phyloP scores from a whole-genome alignment of 2,329 filamentous ascomycete species.

The Fusarium citri region DNA sequence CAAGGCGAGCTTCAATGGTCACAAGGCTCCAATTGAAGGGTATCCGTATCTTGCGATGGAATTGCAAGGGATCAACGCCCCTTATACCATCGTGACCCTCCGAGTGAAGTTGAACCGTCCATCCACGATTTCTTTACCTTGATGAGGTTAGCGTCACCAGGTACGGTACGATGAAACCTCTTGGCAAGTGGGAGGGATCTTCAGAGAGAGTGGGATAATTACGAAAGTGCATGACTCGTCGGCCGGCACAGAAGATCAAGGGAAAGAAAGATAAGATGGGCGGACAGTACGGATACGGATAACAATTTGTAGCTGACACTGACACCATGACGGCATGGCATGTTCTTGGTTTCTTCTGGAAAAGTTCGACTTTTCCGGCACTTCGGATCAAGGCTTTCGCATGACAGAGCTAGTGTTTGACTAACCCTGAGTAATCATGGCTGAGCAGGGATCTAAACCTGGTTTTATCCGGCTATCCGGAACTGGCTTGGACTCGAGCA shows the following conservation, averaged over 20 bases:
- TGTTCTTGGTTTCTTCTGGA: background rate
- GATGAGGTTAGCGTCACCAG: background rate
- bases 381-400: background rate
- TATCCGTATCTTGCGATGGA: background rate
- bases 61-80: background rate
- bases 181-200: background rate
- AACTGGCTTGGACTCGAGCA: background rate
- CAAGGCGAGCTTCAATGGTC: background rate
- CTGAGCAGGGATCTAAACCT: background rate
- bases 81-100: background rate
- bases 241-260: background rate
- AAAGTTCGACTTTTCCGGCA: background rate
- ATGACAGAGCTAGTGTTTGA: background rate
- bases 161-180: background rate
- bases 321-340: background rate
- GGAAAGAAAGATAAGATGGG: background rate
- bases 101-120: fast-evolving
- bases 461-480: background rate
- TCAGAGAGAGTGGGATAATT: background rate
- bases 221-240: background rate
- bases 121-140: background rate
- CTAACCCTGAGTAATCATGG: slow-evolving; percentile 1
- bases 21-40: background rate
- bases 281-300: too few relatives aligned
- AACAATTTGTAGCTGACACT: background rate